A percentile compares a stretch with the other conserved stretches of the same genome.
Evolutionary conservation across 1,284 basidiomycete species (phyloP).

Genomic region (Rhodotorula sp.): DNA sequence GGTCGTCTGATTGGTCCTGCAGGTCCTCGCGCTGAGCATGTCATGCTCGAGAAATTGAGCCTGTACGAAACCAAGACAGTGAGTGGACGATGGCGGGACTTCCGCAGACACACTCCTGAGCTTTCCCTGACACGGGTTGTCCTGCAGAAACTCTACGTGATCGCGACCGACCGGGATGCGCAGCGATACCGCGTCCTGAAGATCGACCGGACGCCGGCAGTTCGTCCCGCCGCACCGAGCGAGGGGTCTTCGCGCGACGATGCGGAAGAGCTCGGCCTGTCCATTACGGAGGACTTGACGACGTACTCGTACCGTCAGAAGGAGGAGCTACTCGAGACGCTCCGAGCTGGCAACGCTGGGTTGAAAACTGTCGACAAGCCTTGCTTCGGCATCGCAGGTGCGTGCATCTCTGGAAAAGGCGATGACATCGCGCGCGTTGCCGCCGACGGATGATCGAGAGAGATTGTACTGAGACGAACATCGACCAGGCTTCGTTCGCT

Average conservation of each 20-base stretch:
- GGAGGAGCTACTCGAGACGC: slow-evolving; percentile 84
- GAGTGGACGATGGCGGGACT: slow-evolving; percentile 12
- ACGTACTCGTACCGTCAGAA: slow-evolving; percentile 87
- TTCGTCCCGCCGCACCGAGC: neutral
- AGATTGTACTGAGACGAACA: no score
- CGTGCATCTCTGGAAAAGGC: neutral
- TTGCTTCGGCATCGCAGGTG: slow-evolving; percentile 13
- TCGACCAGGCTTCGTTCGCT: slow-evolving; percentile 75
- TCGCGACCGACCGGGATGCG: slow-evolving; percentile 77
- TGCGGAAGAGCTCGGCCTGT: slow-evolving; percentile 48
- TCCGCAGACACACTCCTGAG: no score
- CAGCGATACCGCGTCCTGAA: slow-evolving; percentile 85
- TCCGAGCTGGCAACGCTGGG: slow-evolving; percentile 91
- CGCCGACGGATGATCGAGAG: no score
- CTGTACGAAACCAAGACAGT: slow-evolving; percentile 79
- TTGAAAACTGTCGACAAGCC: slow-evolving; percentile 76
- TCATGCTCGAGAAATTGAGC: slow-evolving; percentile 76
- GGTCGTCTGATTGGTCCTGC: neutral
- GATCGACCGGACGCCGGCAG: slow-evolving; percentile 64
- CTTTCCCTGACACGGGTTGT: neutral
- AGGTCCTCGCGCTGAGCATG: neutral
- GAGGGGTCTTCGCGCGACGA: neutral
- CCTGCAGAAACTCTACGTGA: slow-evolving; percentile 72
- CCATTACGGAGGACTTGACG: slow-evolving; percentile 78
- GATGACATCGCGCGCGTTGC: no score